These are phyloP conservation scores for Cudoniella acicularis DNA, from an alignment of 495 filamentous ascomycete species.

Conservation along the genomic window DNA sequence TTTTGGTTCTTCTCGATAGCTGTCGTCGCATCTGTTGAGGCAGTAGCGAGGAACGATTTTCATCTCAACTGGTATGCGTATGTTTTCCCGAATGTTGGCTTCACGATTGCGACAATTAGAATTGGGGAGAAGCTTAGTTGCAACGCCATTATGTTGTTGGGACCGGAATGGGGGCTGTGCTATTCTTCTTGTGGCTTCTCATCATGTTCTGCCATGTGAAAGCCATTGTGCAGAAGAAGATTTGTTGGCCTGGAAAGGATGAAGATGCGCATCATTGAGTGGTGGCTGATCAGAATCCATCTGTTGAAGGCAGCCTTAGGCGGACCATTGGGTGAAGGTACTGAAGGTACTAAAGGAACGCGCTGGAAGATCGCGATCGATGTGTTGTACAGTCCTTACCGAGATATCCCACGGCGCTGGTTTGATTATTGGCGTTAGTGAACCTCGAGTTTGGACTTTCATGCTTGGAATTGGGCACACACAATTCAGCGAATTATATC, in stretches of 20 bases:
- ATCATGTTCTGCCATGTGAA: conserved; percentile 49
- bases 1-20: conserved; percentile 71
- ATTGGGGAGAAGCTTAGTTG: conserved; percentile 42
- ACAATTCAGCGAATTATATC: neutral
- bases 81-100: conserved; percentile 58
- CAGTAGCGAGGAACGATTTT: conserved; percentile 37
- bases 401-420: neutral
- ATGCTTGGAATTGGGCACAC: neutral
- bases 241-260: conserved; percentile 61
- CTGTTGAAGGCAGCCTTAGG: no score
- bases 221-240: conserved; percentile 50
- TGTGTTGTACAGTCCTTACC: neutral
- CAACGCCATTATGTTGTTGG: conserved; percentile 37
- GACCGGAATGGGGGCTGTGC: conserved; percentile 47
- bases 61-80: conserved; percentile 53
- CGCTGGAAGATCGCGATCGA: no score
- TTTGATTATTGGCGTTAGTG: neutral
- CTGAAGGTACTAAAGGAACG: no score
- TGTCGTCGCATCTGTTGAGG: conserved; percentile 47
- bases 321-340: no score
- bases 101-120: conserved; percentile 44
- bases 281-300: no score
- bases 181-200: conserved; percentile 55
- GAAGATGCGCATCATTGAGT: conserved; percentile 52
- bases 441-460: neutral